phyloP scores from a whole-genome alignment of 78 protist genomes.

The Protostelium mycophagum region DNA sequence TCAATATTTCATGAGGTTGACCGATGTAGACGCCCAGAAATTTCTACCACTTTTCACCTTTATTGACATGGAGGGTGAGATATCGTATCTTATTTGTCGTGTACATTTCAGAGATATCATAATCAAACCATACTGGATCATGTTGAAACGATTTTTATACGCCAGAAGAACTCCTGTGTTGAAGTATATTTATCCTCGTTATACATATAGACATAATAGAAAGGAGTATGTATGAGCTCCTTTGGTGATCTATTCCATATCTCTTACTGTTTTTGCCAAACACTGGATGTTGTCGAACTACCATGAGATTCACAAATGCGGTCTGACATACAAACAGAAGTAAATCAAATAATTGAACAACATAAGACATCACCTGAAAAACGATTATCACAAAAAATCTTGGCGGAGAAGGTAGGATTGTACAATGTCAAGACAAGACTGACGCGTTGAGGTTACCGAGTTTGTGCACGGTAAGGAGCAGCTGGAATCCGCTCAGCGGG shows the following conservation, averaged over 20 bases:
- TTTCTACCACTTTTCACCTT: constrained; percentile 43
- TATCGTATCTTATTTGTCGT: too few relatives aligned
- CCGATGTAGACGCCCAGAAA: constrained; percentile 40
- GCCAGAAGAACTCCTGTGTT: too few relatives aligned
- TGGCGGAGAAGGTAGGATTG: constrained; percentile 20
- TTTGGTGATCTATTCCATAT: too few relatives aligned
- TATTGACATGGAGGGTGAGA: constrained; percentile 5
- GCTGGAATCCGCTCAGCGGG: constrained; percentile 32
- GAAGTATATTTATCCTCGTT: too few relatives aligned
- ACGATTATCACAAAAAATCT: constrained; percentile 19
- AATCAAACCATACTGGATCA: too few relatives aligned
- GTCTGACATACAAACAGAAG: constrained; percentile 4
- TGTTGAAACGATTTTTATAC: too few relatives aligned
- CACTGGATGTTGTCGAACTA: too few relatives aligned
- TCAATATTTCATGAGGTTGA: constrained; percentile 55
- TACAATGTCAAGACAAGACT: not conserved
- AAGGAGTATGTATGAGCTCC: too few relatives aligned
- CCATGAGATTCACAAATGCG: too few relatives aligned
- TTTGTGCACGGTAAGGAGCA: constrained; percentile 52
- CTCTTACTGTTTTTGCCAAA: too few relatives aligned
- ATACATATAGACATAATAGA: too few relatives aligned
- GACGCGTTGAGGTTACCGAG: constrained; percentile 6
- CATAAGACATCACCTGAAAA: constrained; percentile 32
- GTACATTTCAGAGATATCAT: too few relatives aligned
- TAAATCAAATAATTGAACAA: not conserved